Evolutionary conservation across 202 grass and related monocot species (phyloP), one percentile per base, ranked within the genome.

Genomic region (Tripidium arundinaceum): DNA sequence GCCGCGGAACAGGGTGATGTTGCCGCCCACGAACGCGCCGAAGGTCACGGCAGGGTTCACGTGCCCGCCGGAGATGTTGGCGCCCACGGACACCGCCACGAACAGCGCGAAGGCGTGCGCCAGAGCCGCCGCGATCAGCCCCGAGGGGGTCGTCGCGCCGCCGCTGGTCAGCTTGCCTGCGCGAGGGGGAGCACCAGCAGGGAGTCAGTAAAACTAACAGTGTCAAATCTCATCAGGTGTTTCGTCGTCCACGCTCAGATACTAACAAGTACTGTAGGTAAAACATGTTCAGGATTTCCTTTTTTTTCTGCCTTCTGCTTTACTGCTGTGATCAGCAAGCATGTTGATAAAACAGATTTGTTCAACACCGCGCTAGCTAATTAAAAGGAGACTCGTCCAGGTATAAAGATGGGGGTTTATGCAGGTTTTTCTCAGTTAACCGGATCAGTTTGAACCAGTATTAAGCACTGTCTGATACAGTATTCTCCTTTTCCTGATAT

Each of bases 21-120:
- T 93, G 55, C 90, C 93, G 62, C 93, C 93, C 7, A 97, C 64
- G 47, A 93, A 87, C 13, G 90, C 93, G 52, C 88, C 93, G 54
- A 97, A 97, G 7, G 93, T 97, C 3, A 97, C 93, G 0, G 93
- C 93, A 18, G 93, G 93, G 82, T 97, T 97, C 16, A 93, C 93
- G 74, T 97, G 93, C 0, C 93, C 90, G n/a, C 93, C 88, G 0
- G 93, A 97, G 81, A 97, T 91, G 84, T 97, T 93, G 70, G 88
- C 90, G 7, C 84, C 87, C n/a, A 91, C 86, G 1, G 90, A 58
- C 1, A 97, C 90, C 0, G 88, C 90, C 1, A 93, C 90, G 77
- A 93, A 87, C 1, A 97, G 86, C 2, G 81, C 88, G 31, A 97
- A 74, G 6, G 80, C 86, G 74, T 97, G 88, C 16, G 93, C 86